Conservation (phyloP, 148 eudicot genomes). For the Diospyros kaki region DNA sequence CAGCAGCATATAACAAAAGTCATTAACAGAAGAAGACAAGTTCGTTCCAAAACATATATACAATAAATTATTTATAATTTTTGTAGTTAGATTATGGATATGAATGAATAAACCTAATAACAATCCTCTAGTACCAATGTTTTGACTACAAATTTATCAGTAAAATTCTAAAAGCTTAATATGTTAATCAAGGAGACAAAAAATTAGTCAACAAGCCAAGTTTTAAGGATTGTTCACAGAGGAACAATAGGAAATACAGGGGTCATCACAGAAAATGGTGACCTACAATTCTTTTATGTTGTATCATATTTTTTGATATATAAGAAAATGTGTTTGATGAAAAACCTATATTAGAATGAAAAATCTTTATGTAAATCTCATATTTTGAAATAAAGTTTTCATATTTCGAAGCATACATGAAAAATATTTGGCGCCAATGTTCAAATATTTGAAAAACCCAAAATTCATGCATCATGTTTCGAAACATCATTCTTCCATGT, state of each 20-base stretch:
- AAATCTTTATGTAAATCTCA: too few species aligned
- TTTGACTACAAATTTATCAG: too few species aligned
- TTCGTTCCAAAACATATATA: neutral
- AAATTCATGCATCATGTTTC: too few species aligned
- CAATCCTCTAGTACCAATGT: neutral
- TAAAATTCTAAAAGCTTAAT: neutral
- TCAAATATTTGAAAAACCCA: too few species aligned
- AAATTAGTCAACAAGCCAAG: slow-evolving; percentile 1
- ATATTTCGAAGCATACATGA: too few species aligned
- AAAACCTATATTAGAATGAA: too few species aligned
- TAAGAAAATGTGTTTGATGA: too few species aligned
- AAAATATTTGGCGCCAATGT: too few species aligned
- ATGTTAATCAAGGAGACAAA: neutral
- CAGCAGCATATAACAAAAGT: slow-evolving; percentile 3
- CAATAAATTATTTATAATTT: neutral
- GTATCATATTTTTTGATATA: too few species aligned
- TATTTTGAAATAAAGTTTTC: too few species aligned
- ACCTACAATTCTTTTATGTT: neutral
- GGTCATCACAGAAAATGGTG: neutral
- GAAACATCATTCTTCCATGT: too few species aligned
- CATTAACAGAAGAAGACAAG: neutral
- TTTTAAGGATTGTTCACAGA: neutral
- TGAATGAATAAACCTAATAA: neutral
- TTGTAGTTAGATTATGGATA: neutral
- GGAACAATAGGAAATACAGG: neutral